Evolutionary conservation across 2,329 filamentous ascomycete genomes (phyloP), one percentile per base, ranked within the genome.

Genomic region (Ophiocordyceps robertsii): DNA sequence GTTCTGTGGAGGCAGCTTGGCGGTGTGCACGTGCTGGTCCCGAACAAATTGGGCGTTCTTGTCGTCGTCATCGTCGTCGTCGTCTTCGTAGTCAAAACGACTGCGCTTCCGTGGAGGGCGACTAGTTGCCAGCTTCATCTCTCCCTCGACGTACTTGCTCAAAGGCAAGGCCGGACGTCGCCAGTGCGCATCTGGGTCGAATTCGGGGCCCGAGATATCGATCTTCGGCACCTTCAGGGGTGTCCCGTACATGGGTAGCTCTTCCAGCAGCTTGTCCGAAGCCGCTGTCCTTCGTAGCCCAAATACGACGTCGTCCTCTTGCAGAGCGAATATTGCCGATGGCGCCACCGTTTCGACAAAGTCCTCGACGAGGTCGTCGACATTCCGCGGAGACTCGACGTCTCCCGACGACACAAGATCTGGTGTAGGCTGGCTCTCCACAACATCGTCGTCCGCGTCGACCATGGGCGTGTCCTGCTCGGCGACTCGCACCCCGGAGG

Each of bases 111-210:
- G 71, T 0, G 80, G 79, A 9, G 83, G 82, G 2, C 75, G 75
- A 35, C 75, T 72, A 4, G 75, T 67, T 12, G 73, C 71, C 16
- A 93, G 73, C 24, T 80, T 75, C 59, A 96, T 80, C 50, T 85
- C 84, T 9, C 85, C 84, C 45, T 84, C 80, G 1, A 89, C 82
- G 57, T 84, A 95, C 58, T 89, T 95, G 53, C 85, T 95, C 3
- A 95, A 72, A 2, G 87, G 84, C 14, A 93, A 66, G 35, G 88
- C 80, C n/a, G 83, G 78, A 5, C 79, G 76, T 56, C 76, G 81
- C 84, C 84, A 90, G 31, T 68, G 68, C 17, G 77, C 72, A 61
- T 90, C 84, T 0, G 81, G 79, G 41, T 82, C 74, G 44, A 70
- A 65, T 41, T 81, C 75, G 8, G 76, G 72, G 2, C 63, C 67